phyloP scores from a whole-genome alignment of 1,284 basidiomycete species.

The Rhodotorula sp. region DNA sequence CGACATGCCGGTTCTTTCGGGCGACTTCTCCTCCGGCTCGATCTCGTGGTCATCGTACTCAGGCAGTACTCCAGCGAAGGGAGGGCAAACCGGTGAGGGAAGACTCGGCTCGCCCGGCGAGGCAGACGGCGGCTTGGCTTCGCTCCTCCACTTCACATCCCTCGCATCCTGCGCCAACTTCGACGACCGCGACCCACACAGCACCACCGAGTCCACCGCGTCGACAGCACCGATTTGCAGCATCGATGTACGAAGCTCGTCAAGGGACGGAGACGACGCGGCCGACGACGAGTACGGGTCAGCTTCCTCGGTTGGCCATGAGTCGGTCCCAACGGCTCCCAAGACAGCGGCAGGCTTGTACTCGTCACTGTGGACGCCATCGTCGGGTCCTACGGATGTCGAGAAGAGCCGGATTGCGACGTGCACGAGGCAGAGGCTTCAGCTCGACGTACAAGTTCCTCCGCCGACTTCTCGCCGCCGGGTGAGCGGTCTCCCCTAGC shows the following conservation, averaged over 20 bases:
- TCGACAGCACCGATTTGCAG: not conserved
- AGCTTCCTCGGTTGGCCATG: too few species aligned
- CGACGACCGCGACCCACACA: not conserved
- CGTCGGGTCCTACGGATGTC: too few species aligned
- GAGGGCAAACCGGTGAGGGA: not conserved
- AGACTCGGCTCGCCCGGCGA: not conserved
- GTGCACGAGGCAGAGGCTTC: not conserved
- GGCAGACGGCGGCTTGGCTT: not conserved
- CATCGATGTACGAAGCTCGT: not conserved
- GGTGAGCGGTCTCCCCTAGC: not conserved
- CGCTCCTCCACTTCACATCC: conserved; percentile 1
- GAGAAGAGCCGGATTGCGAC: too few species aligned
- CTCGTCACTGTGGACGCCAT: too few species aligned
- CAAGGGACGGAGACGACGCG: not conserved
- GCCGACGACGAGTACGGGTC: too few species aligned
- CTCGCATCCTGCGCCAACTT: conserved; percentile 2
- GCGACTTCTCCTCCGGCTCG: not conserved
- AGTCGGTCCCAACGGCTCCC: too few species aligned
- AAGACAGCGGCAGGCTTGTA: too few species aligned
- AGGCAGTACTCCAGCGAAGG: too few species aligned
- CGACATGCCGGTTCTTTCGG: too few species aligned
- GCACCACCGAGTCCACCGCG: not conserved
- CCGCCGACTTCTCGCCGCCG: not conserved
- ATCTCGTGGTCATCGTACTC: too few species aligned
- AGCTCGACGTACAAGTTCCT: not conserved